Conservation (phyloP, 768 basidiomycete genomes). For the Xerocomus potaroensis region DNA sequence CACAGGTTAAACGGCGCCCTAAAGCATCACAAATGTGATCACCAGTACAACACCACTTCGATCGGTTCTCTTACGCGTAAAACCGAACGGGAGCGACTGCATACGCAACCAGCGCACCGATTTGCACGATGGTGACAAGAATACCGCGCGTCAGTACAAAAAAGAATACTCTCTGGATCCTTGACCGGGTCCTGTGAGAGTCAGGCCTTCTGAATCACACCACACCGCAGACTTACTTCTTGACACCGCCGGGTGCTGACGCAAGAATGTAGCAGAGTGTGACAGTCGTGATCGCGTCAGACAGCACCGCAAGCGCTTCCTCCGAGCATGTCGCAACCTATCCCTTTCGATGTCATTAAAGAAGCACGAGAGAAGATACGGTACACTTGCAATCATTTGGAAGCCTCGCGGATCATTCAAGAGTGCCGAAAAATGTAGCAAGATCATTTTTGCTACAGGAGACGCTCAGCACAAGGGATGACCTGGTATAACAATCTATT, state of each 20-base stretch:
- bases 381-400: background rate
- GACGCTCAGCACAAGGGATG: background rate
- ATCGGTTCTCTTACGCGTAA: slow-evolving; percentile 6
- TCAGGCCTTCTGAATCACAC: background rate
- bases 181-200: slow-evolving; percentile 3
- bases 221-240: background rate
- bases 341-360: background rate
- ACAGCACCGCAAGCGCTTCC: slow-evolving; percentile 6
- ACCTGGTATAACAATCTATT: background rate
- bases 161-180: slow-evolving; percentile 8
- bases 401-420: background rate
- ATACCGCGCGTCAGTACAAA: slow-evolving; percentile 14
- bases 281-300: slow-evolving; percentile 6
- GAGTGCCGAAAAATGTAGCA: background rate
- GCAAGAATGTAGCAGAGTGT: slow-evolving; percentile 10
- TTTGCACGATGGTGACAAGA: slow-evolving; percentile 13
- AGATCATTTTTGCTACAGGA: background rate
- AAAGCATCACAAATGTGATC: background rate
- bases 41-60: background rate
- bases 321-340: slow-evolving; percentile 1
- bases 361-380: background rate
- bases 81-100: background rate
- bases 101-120: slow-evolving; percentile 1
- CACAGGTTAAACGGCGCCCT: slow-evolving; percentile 9
- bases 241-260: slow-evolving; percentile 6